Evolutionary conservation across 1,284 basidiomycete genomes (phyloP), one percentile per base, ranked within the genome.

Genomic region (Amylostereum areolatum): DNA sequence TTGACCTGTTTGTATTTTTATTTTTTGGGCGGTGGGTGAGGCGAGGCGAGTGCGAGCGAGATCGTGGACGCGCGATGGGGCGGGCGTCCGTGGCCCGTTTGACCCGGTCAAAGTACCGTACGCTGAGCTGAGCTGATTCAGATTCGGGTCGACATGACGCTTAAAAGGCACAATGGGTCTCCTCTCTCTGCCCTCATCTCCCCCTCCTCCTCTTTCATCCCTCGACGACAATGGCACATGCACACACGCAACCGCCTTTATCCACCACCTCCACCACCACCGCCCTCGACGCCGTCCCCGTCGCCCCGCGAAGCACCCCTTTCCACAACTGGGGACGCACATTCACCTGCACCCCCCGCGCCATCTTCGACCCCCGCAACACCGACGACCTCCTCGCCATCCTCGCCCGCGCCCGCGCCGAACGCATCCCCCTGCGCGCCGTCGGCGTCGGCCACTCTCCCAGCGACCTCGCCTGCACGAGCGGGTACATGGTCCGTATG

Each of bases 381-480:
- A 80, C 84, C 36, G 67, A 78, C 53, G 78, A 98, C 49, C 91
- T 92, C 60, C 75, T 80, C 40, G 77, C 83, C 55, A 75, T 96
- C 42, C 74, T 99, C 31, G 92, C 94, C 66, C 81, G 94, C 27
- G 94, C 94, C 0, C 74, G 86, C 10, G 72, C 89, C 41, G 81
- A 91, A 60, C 72, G 77, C 9, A 81, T 79, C 56, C 75, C 78
- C 30, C 74, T 98, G 35, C 83, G 94, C 49, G 89, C 92, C 0
- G 86, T 87, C 29, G 96, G 95, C 7, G 82, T 92, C 7, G 94
- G 93, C 0, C 96, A 98, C 69, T 91, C 87, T 55, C 97, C 96
- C 8, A 90, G 85, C 63, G 96, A 98, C 69, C 74, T 98, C 46
- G 86, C 89, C 0, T 96, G 91, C 67, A 93, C 91, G 0, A 77